These are phyloP conservation scores for Euryodendron excelsum DNA, from an alignment of 148 eudicot species.

Conservation along the genomic window DNA sequence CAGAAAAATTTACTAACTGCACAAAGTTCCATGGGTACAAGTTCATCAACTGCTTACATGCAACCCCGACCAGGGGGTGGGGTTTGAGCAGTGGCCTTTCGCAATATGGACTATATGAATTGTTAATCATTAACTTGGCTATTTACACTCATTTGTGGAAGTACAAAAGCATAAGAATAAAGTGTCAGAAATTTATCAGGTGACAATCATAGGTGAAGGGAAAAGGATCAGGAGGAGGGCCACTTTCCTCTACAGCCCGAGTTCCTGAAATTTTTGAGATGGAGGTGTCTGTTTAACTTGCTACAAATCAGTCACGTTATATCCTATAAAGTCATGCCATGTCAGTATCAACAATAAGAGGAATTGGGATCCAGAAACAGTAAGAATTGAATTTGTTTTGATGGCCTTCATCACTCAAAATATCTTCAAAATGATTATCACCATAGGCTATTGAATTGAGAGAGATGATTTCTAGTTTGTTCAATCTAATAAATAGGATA, in stretches of 20 bases:
- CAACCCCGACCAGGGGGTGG: no score
- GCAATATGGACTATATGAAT: neutral
- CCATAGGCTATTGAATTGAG: neutral
- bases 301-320: neutral
- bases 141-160: neutral
- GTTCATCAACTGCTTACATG: no score
- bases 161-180: neutral
- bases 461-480: no score
- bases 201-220: neutral
- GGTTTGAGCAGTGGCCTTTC: neutral
- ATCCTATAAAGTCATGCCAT: neutral
- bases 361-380: neutral
- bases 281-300: neutral
- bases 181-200: neutral
- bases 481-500: no score
- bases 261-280: neutral
- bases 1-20: conserved; percentile 2
- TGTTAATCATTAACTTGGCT: neutral
- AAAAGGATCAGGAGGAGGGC: neutral
- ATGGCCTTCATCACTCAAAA: neutral
- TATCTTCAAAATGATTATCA: neutral
- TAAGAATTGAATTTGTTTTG: neutral
- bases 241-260: neutral
- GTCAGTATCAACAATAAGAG: neutral
- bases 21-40: neutral